These are phyloP conservation scores for Cordyceps fumosorosea DNA, from an alignment of 2,329 filamentous ascomycete genomes.

Conservation along the genomic window DNA sequence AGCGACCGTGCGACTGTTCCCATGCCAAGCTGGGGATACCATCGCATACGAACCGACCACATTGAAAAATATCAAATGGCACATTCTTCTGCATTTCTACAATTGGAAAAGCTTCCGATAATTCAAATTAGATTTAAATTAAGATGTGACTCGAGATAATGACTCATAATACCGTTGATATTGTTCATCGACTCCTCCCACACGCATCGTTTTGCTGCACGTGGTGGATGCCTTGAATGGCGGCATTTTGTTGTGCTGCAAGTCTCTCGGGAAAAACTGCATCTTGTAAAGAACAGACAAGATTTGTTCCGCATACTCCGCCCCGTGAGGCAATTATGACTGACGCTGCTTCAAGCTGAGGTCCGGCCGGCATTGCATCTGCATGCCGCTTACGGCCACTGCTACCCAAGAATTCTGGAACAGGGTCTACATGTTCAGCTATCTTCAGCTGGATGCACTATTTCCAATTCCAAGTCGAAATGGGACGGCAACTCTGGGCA, in stretches of 20 bases:
- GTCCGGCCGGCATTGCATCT: background rate
- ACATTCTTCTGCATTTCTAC: no score
- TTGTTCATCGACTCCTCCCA: background rate
- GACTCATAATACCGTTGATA: background rate
- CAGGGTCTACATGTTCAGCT: background rate
- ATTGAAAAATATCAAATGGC: no score
- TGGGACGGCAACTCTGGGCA: background rate
- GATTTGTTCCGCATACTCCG: background rate
- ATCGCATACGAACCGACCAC: no score
- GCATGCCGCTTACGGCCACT: background rate
- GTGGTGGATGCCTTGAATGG: background rate
- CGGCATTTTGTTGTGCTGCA: background rate
- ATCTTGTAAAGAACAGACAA: background rate
- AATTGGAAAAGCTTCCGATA: no score
- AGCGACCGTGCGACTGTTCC: no score
- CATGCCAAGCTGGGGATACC: no score
- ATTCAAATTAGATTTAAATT: background rate
- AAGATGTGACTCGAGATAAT: background rate
- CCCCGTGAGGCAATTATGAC: background rate
- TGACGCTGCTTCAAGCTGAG: background rate
- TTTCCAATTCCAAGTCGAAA: background rate
- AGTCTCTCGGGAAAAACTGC: background rate
- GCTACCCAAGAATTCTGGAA: background rate
- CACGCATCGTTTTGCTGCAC: background rate
- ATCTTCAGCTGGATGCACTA: background rate